Conservation (phyloP, 768 basidiomycete genomes). For the Xerocomus potaroensis region DNA sequence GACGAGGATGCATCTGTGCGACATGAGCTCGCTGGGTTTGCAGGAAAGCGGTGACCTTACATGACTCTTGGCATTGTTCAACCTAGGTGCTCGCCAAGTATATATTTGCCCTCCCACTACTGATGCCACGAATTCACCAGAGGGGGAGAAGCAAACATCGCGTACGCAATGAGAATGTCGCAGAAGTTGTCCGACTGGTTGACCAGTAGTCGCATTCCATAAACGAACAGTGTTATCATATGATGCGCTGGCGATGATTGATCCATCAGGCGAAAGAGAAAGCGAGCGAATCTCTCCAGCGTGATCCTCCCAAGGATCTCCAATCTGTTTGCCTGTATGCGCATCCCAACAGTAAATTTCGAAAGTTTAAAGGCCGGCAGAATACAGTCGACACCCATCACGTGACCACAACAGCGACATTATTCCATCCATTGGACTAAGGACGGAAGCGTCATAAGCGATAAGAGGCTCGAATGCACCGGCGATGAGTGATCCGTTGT, state of each 20-base stretch:
- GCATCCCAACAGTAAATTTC: conserved; percentile 9
- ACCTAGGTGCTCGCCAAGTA: not conserved
- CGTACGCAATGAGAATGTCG: no score
- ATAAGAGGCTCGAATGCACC: no score
- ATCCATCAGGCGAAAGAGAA: not conserved
- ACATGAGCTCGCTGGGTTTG: no score
- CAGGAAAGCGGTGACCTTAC: no score
- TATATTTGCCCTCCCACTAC: not conserved
- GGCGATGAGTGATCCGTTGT: not conserved
- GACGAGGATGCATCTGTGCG: no score
- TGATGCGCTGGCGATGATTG: not conserved
- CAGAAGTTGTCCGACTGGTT: no score
- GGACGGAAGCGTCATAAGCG: no score
- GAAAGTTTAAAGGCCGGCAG: conserved; percentile 7
- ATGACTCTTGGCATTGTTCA: no score
- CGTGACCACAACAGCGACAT: conserved; percentile 7
- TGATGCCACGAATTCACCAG: not conserved
- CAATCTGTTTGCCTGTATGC: not conserved
- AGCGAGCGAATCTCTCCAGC: not conserved
- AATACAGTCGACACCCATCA: conserved; percentile 8
- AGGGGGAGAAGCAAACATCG: conserved; percentile 7
- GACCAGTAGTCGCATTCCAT: not conserved
- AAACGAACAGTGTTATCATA: not conserved
- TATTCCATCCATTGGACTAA: no score
- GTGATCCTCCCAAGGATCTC: conserved; percentile 16